Evolutionary conservation across 208 protist genomes (phyloP), one percentile per base, ranked within the genome.

Genomic region (Leishmania guyanensis): DNA sequence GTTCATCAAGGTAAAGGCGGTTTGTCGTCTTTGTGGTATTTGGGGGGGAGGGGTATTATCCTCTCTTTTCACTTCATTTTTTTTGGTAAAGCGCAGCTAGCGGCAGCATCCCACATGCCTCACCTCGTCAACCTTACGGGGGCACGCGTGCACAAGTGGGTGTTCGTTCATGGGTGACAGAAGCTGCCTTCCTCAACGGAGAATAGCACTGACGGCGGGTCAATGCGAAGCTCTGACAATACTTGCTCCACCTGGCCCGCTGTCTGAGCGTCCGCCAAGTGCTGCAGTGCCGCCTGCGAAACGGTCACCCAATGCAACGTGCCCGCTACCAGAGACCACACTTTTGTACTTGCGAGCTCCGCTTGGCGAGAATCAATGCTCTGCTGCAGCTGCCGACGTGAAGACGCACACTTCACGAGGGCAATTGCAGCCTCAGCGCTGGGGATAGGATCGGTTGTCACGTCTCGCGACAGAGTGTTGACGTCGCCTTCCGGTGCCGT

Each of bases 251-350:
- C 78, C 48, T 80, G 51, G 3, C 84, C 82, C 26, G 72, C 65
- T n/a, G 77, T 10, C 48, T 74, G 12, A 10, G 77, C 64, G 6
- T 73, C 65, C 50, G 80, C 71, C 60, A 84, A 62, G 50, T 77
- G 33, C 77, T 69, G 65, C 51, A 78, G 39, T 17, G 79, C 82
- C 70, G 43, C 65, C 68, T 89, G 86, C 53, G 79, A 29, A 12
- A 83, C 86, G 5, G 16, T 71, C 12, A 86, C 50, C 86, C 86
- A 89, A 39, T 77, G 43, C 33, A 86, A 51, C 3, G 86, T 89
- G 50, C 81, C 83, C 22, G 39, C 60, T n/a, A 85, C 78, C 6
- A 90, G 73, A 2, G 62, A 56, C 46, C 8, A 36, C 60, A 22
- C 9, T 22, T 58, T 53, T 36, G 76, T 14, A 14, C 74, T 26